Evolutionary conservation across 176 grass and related monocot species (phyloP), one percentile per base, ranked within the genome.

Genomic region (Phoenix roebelenii): DNA sequence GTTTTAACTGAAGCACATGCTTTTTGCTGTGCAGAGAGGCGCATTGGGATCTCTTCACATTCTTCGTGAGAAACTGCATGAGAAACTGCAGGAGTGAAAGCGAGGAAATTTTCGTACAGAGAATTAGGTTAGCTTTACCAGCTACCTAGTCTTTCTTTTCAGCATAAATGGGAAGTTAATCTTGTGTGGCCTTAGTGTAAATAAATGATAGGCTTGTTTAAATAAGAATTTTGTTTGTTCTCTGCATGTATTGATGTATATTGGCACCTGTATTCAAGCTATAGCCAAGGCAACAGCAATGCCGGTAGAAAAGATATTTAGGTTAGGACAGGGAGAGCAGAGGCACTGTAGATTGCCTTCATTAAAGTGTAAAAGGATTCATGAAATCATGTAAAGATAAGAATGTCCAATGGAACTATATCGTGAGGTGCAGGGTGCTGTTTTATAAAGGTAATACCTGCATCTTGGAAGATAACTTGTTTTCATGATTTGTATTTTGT

Each of bases 41-140:
- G 67, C 19, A 61, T 61, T 24, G 82, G 87, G 16, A 63, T 77
- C 5, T 72, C 83, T 6, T 78, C 81, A 5, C 20, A 17, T 25
- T 73, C 84, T 55, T 75, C 66, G 2, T 92, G 76, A 88, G 75
- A 85, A 58, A 52, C 59, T 49, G 19, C 18, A 23, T 92, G 76
- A 88, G 75, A 85, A 58, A 52, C 59, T 49, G 19, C 18, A 23
- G 44, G 74, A 73, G 58, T 75, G 72, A 63, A 72, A 68, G 71
- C 24, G 70, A 80, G 85, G 74, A 75, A 61, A 71, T 72, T 55
- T 7, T 20, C 92, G 93, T 92, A 98, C 87, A 98, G 80, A 95
- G 82, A 91, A 73, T 65, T 72, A 83, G 93, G 79, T 70, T 88
- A 91, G 79, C 81, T 66, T 76, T 82, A 70, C 74, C 22, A 70